Evolutionary conservation across 495 filamentous ascomycete genomes (phyloP), one percentile per base, ranked within the genome.

Genomic region (Collariella sp.): DNA sequence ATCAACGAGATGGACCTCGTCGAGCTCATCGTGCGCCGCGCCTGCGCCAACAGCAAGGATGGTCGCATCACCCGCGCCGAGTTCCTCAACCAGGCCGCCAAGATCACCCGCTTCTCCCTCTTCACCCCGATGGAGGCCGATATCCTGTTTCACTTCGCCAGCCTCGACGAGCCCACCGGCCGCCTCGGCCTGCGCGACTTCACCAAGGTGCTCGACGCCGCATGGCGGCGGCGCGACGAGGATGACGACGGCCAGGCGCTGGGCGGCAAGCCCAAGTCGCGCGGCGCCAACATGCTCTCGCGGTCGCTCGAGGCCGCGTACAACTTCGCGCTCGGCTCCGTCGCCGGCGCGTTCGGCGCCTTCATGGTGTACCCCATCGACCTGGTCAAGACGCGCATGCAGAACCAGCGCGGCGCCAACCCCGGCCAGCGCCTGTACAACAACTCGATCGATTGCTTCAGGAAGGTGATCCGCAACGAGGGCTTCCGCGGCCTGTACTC

Each of bases 361-460:
- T 96, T 97, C 68, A 94, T 97, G 84, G 93, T 98, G 38, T 98
- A 98, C 69, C 93, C 93, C 23, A 97, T 98, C 68, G 93, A 98
- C 72, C 75, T 98, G 42, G 93, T 98, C 57, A 98, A 98, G 80
- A 98, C 93, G 9, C 83, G 93, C 33, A 90, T 98, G 90, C 93
- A 98, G 69, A 98, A 97, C 72, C 93, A 98, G 72, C 81, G 93
- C 48, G 82, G 80, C 31, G 79, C 76, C 16, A 78, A 85, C 22
- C 88, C 90, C 4, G 93, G 93, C 56, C 83, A 96, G 69, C 71
- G 86, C 54, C 73, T 97, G 57, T 98, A 98, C 71, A 95, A 91
- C 68, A 98, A 98, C 75, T 96, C 90, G 20, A 62, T 95, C 29
- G 93, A 98, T 64, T 98, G 93, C 68, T 87, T 87, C 9, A 81